Conservation (phyloP, 371 early-diverging fungal genomes). For the Mortierella sp. region DNA sequence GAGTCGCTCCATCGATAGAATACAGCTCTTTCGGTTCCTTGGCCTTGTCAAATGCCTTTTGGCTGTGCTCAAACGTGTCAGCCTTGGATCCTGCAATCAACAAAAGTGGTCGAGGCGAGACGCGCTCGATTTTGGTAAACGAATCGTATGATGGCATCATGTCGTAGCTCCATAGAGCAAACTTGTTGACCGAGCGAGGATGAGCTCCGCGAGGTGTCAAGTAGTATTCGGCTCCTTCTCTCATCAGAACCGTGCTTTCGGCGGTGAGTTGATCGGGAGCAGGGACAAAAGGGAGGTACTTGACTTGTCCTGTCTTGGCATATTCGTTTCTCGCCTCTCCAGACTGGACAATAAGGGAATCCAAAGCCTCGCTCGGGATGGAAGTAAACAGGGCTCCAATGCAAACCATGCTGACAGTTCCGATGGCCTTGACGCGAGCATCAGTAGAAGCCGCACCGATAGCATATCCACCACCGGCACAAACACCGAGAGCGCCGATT, state of each 20-base stretch:
- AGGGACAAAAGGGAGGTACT: slow-evolving; percentile 34
- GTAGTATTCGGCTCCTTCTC: slow-evolving; percentile 44
- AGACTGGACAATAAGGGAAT: slow-evolving; percentile 9
- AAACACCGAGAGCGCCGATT: slow-evolving; percentile 38
- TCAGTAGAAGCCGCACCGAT: slow-evolving; percentile 26
- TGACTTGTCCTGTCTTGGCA: slow-evolving; percentile 23
- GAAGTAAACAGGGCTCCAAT: slow-evolving; percentile 15
- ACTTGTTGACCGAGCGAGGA: slow-evolving; percentile 9
- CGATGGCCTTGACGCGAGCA: slow-evolving; percentile 34
- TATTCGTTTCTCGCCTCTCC: slow-evolving; percentile 22
- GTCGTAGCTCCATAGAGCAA: slow-evolving; percentile 28
- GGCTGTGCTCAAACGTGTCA: slow-evolving; percentile 35
- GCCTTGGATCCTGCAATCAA: slow-evolving; percentile 41
- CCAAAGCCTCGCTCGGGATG: slow-evolving; percentile 9
- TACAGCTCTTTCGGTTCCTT: slow-evolving; percentile 34
- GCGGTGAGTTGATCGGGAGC: slow-evolving; percentile 1
- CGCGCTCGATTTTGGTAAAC: slow-evolving; percentile 13
- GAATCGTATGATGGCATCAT: slow-evolving; percentile 14
- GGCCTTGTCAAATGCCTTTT: slow-evolving; percentile 19
- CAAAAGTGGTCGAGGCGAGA: slow-evolving; percentile 33
- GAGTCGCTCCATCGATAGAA: slow-evolving; percentile 24
- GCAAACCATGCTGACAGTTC: slow-evolving; percentile 22
- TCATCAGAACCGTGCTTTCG: slow-evolving; percentile 10
- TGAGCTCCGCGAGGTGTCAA: slow-evolving; percentile 31
- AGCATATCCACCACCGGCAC: slow-evolving; percentile 47